phyloP scores from a whole-genome alignment of 73 alveolate species.

The Diophrys appendiculata region DNA sequence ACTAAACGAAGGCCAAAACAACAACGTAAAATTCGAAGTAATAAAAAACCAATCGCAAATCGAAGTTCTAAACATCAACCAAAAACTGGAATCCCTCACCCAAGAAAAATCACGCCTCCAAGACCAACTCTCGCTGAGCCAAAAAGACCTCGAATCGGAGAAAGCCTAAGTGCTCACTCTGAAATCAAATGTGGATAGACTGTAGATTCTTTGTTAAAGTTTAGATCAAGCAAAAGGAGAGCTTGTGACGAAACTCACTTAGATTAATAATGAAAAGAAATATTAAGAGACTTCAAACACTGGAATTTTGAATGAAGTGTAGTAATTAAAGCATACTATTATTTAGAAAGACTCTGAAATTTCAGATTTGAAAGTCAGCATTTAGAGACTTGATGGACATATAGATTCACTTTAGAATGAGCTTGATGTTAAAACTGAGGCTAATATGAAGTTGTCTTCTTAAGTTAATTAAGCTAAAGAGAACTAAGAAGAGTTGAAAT shows the following conservation, averaged over 20 bases:
- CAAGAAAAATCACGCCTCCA: conserved; percentile 24
- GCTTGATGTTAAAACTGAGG: conserved; percentile 62
- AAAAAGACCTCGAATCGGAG: conserved; percentile 42
- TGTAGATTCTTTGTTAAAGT: conserved; percentile 42
- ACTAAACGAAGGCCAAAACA: neutral
- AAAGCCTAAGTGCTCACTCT: conserved; percentile 1
- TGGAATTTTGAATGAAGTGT: conserved; percentile 38
- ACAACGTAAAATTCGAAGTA: conserved; percentile 18
- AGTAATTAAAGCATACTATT: conserved; percentile 11
- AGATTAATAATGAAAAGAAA: conserved; percentile 17
- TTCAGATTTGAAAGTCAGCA: conserved; percentile 23
- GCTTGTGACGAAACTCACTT: conserved; percentile 30
- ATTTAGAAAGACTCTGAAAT: conserved; percentile 24
- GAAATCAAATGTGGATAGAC: conserved; percentile 33
- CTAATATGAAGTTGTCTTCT: conserved; percentile 1
- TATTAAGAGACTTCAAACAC: conserved; percentile 47
- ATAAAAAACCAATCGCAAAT: conserved; percentile 38
- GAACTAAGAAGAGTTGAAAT: conserved; percentile 18
- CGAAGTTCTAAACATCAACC: conserved; percentile 53
- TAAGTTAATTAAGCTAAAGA: conserved; percentile 28
- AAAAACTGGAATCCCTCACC: neutral
- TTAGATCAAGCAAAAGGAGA: conserved; percentile 49
- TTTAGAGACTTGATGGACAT: conserved; percentile 39
- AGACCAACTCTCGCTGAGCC: conserved; percentile 11
- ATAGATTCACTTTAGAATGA: conserved; percentile 53